Percentiles rank a stretch among this genome's conserved stretches.
These are phyloP conservation scores for Anthracocystis setariae DNA, from an alignment of 1,284 basidiomycete genomes.

Conservation along the genomic window DNA sequence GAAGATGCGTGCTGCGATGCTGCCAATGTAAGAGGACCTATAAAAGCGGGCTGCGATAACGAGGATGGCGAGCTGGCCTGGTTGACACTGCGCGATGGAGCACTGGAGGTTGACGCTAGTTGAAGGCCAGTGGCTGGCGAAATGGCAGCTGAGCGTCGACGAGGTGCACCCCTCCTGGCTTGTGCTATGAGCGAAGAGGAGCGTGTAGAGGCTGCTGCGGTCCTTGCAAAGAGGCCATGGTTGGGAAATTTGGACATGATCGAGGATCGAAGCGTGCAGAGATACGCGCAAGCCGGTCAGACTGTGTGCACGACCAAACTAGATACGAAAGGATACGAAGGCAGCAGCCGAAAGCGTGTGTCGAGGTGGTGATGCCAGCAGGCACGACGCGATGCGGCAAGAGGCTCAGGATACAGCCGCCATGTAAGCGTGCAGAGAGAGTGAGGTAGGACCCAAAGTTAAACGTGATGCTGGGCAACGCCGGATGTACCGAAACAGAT, in stretches of 20 bases:
- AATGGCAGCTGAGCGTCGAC: conserved; percentile 23
- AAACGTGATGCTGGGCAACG: no score
- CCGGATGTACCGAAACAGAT: no score
- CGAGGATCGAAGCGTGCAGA: neutral
- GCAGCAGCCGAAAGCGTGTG: no score
- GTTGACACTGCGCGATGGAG: neutral
- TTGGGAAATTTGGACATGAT: conserved; percentile 53
- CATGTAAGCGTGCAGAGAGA: no score
- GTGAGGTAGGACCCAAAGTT: no score
- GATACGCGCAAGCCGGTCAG: no score
- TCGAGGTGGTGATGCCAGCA: no score
- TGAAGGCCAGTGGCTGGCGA: conserved; percentile 5
- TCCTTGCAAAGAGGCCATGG: conserved; percentile 48
- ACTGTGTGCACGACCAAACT: no score
- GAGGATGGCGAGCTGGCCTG: neutral
- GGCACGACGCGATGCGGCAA: no score
- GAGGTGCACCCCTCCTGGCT: conserved; percentile 30
- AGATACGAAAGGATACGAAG: no score
- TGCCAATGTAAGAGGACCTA: conserved; percentile 26
- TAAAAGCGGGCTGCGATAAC: conserved; percentile 19
- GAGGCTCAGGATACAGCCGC: no score
- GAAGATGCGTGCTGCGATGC: conserved; percentile 20
- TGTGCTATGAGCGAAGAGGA: conserved; percentile 34
- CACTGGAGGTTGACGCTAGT: neutral
- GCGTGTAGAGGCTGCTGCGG: conserved; percentile 39